Conservation (phyloP, 768 basidiomycete genomes). For the Tylopilus intermedius region DNA sequence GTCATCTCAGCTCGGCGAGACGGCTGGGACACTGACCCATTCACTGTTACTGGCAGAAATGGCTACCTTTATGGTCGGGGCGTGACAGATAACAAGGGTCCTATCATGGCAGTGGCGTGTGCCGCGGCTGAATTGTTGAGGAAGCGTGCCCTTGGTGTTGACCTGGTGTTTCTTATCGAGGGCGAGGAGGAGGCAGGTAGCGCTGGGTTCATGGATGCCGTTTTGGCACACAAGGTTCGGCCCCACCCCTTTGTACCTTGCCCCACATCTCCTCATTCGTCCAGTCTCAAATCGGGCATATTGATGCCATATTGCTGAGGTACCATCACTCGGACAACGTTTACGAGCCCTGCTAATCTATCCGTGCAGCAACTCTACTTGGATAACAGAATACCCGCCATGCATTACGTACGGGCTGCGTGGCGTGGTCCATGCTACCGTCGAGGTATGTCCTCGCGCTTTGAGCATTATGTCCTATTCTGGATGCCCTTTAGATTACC, state of each 20-base stretch:
- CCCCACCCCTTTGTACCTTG: neutral
- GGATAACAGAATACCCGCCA: conserved; percentile 89
- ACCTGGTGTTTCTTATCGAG: conserved; percentile 88
- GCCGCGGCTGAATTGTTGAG: conserved; percentile 81
- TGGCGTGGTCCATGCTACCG: conserved; percentile 84
- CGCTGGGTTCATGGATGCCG: conserved; percentile 74
- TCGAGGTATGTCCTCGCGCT: conserved; percentile 49
- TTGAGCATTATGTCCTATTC: neutral
- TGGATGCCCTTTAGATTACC: conserved; percentile 45
- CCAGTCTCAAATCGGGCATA: conserved; percentile 74
- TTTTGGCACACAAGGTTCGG: conserved; percentile 66
- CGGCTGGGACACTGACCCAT: conserved; percentile 84
- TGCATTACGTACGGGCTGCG: conserved; percentile 94
- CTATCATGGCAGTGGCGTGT: conserved; percentile 84
- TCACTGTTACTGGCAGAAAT: conserved; percentile 73
- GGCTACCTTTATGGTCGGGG: conserved; percentile 90
- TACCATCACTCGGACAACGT: conserved; percentile 23
- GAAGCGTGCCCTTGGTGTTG: conserved; percentile 69
- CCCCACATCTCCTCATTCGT: conserved; percentile 1
- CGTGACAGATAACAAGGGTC: conserved; percentile 93
- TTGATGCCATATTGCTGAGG: conserved; percentile 90
- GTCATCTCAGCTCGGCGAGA: conserved; percentile 77
- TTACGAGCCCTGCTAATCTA: neutral
- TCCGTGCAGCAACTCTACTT: conserved; percentile 80
- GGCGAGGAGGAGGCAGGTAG: conserved; percentile 98